phyloP scores from a whole-genome alignment of 1,139 yeast genomes.

The Scheffersomyces lignicola region DNA sequence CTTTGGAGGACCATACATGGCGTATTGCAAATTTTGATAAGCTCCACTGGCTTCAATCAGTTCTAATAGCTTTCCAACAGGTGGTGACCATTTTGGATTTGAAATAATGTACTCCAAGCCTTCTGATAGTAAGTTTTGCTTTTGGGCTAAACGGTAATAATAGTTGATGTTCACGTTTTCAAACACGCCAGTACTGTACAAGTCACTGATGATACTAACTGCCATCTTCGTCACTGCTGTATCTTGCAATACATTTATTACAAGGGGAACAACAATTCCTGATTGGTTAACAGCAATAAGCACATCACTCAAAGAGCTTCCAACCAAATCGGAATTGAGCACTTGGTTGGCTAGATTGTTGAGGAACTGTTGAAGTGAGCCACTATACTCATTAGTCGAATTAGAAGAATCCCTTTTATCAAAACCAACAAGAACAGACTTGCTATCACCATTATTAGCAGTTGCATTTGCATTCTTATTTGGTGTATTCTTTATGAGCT shows the following conservation, averaged over 20 bases:
- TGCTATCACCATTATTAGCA: constrained; percentile 6
- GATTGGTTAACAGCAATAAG: constrained; percentile 35
- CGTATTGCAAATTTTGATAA: constrained; percentile 30
- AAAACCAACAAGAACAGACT: constrained; percentile 6
- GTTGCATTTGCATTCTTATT: constrained; percentile 15
- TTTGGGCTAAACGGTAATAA: constrained; percentile 25
- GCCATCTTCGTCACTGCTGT: constrained; percentile 23
- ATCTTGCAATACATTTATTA: constrained; percentile 27
- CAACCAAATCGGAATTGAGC: constrained; percentile 24
- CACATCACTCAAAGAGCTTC: constrained; percentile 24
- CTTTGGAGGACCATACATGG: constrained; percentile 32
- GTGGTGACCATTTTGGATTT: constrained; percentile 31
- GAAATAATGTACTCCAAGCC: constrained; percentile 28
- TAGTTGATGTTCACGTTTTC: constrained; percentile 27
- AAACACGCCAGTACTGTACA: constrained; percentile 37
- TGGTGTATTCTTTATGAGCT: constrained; percentile 24
- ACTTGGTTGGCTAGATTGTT: constrained; percentile 32
- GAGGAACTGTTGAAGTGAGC: constrained; percentile 35
- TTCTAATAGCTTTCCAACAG: constrained; percentile 32
- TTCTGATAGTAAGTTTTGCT: constrained; percentile 21
- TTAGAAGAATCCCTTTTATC: constrained; percentile 8
- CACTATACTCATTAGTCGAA: constrained; percentile 18
- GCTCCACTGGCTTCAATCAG: constrained; percentile 36
- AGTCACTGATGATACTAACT: constrained; percentile 23
- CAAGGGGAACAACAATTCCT: constrained; percentile 29